phyloP scores from a whole-genome alignment of 2,329 filamentous ascomycete species.

The Beauveria rudraprayagi region DNA sequence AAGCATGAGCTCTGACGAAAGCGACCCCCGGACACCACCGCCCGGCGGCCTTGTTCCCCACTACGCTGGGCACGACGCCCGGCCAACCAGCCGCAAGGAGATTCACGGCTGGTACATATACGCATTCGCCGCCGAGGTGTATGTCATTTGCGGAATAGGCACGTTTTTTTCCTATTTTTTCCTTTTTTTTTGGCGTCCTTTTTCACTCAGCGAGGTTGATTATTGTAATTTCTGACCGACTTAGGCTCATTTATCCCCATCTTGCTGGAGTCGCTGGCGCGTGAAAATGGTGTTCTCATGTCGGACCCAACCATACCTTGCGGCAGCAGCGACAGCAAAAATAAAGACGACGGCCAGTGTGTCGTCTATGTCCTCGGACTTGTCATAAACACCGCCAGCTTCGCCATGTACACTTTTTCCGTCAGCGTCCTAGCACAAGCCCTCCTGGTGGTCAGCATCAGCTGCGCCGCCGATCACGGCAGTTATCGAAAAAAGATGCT shows the following conservation, averaged over 20 bases:
- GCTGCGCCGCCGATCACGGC: conserved; percentile 90
- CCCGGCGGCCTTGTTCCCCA: conserved; percentile 32
- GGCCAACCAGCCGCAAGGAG: conserved; percentile 82
- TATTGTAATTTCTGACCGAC: not conserved
- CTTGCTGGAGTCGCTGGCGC: conserved; percentile 83
- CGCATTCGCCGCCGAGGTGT: conserved; percentile 92
- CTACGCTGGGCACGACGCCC: conserved; percentile 77
- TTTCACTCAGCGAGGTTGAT: not conserved
- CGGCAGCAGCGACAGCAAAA: conserved; percentile 51
- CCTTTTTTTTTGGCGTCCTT: not conserved
- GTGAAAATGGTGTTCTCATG: conserved; percentile 82
- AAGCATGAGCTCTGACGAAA: conserved; percentile 32
- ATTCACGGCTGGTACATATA: conserved; percentile 93
- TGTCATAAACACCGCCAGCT: conserved; percentile 91
- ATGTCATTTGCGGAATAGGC: conserved; percentile 77
- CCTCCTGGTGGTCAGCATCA: conserved; percentile 89
- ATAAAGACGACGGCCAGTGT: conserved; percentile 57
- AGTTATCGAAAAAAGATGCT: conserved; percentile 84
- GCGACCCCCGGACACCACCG: conserved; percentile 23
- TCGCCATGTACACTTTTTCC: conserved; percentile 98
- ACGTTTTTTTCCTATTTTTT: conserved; percentile 24
- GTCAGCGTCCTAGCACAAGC: conserved; percentile 85
- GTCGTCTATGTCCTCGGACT: conserved; percentile 73
- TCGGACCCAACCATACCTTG: conserved; percentile 71
- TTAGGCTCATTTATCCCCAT: conserved; percentile 91